phyloP scores from a whole-genome alignment of 2,329 filamentous ascomycete species.

The Microcyclospora tardicrescens region DNA sequence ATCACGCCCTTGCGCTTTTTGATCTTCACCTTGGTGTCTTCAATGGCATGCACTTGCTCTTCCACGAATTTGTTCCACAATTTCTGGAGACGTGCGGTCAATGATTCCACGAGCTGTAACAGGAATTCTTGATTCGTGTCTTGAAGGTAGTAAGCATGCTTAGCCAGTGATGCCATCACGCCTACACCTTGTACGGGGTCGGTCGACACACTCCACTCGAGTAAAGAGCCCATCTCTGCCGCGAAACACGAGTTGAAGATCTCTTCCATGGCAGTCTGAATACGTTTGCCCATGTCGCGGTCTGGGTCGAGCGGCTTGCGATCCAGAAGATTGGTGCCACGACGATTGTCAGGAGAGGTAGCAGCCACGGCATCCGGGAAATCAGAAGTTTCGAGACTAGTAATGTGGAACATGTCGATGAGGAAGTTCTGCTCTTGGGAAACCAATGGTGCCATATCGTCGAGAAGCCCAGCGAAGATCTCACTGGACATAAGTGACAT shows the following conservation, averaged over 20 bases:
- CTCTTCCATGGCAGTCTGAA: conserved; percentile 79
- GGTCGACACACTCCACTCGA: conserved; percentile 69
- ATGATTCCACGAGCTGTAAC: conserved; percentile 59
- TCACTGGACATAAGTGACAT: conserved; percentile 51
- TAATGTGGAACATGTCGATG: conserved; percentile 91
- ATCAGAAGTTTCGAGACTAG: conserved; percentile 67
- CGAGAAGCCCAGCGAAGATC: conserved; percentile 64
- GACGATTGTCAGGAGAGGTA: conserved; percentile 52
- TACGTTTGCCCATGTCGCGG: conserved; percentile 67
- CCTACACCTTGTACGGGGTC: conserved; percentile 90
- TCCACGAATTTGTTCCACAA: conserved; percentile 84
- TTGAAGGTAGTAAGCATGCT: conserved; percentile 63
- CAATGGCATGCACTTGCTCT: conserved; percentile 86
- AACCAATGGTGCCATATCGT: conserved; percentile 70
- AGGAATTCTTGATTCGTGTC: conserved; percentile 92
- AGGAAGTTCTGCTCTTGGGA: conserved; percentile 95
- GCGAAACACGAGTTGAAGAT: conserved; percentile 70
- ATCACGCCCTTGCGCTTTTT: conserved; percentile 98
- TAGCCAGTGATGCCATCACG: conserved; percentile 67
- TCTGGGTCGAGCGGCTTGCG: conserved; percentile 79
- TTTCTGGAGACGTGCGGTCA: conserved; percentile 58
- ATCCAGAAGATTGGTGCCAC: conserved; percentile 57
- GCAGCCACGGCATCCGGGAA: conserved; percentile 68
- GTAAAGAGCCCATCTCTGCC: conserved; percentile 60
- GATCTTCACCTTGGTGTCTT: conserved; percentile 97